A percentile compares a stretch with the other conserved stretches of the same genome.
Conservation (phyloP, 805 yeast genomes). For the Zygotorulaspora chibaensis region DNA sequence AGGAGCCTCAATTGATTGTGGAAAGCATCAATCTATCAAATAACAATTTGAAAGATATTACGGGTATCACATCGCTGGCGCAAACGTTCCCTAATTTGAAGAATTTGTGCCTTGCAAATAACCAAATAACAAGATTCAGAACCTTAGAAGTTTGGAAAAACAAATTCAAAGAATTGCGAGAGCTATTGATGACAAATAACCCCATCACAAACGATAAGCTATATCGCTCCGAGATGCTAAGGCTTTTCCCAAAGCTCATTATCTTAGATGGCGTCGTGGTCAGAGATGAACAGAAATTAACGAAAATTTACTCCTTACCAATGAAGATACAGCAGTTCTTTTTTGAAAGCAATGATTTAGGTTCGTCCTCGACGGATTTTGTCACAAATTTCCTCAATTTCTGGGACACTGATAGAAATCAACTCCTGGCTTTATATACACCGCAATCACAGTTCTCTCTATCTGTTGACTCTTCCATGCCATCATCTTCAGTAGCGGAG, state of each 20-base stretch:
- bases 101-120: constrained; percentile 77
- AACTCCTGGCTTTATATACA: constrained; percentile 69
- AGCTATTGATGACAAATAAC: constrained; percentile 72
- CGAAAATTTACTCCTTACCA: constrained; percentile 51
- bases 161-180: constrained; percentile 69
- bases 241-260: constrained; percentile 72
- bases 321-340: constrained; percentile 58
- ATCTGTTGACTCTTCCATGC: constrained; percentile 69
- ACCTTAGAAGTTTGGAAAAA: constrained; percentile 71
- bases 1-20: constrained; percentile 44
- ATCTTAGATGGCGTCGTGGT: constrained; percentile 74
- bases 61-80: constrained; percentile 58
- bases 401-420: constrained; percentile 79
- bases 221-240: constrained; percentile 59
- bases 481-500: constrained; percentile 39
- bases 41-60: constrained; percentile 61
- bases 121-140: constrained; percentile 55
- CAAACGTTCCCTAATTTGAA: constrained; percentile 68
- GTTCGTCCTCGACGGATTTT: constrained; percentile 69
- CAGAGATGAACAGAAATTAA: constrained; percentile 65
- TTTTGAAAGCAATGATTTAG: constrained; percentile 73
- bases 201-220: constrained; percentile 53
- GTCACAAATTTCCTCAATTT: constrained; percentile 66
- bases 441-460: constrained; percentile 80
- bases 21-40: constrained; percentile 67